These are phyloP conservation scores for Penicillium fimorum DNA, from an alignment of 495 filamentous ascomycete species.

Conservation along the genomic window DNA sequence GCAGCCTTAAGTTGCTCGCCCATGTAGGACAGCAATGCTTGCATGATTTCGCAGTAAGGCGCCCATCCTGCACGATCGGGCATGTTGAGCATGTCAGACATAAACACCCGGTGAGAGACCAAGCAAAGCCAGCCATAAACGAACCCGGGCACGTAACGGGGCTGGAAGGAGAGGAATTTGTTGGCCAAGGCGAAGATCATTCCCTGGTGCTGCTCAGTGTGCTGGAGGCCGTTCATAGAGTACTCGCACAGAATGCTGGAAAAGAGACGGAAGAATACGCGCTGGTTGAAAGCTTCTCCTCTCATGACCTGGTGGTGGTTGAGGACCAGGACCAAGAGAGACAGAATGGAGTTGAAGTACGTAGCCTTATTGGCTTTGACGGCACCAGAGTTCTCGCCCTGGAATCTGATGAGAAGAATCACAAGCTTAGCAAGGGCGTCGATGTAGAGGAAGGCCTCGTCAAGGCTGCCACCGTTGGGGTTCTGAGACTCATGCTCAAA, in stretches of 20 bases:
- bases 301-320: slow-evolving; percentile 81
- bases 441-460: slow-evolving; percentile 69
- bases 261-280: slow-evolving; percentile 89
- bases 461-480: slow-evolving; percentile 58
- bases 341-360: slow-evolving; percentile 72
- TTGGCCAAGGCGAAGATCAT: slow-evolving; percentile 71
- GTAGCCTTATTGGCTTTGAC: slow-evolving; percentile 58
- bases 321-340: slow-evolving; percentile 73
- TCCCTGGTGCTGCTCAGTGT: slow-evolving; percentile 59
- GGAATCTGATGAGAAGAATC: slow-evolving; percentile 67
- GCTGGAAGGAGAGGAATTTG: slow-evolving; percentile 73
- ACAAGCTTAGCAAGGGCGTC: slow-evolving; percentile 90
- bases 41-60: slow-evolving; percentile 70
- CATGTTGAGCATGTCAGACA: slow-evolving; percentile 74
- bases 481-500: slow-evolving; percentile 67
- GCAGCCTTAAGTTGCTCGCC: slow-evolving; percentile 76
- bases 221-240: slow-evolving; percentile 42
- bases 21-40: slow-evolving; percentile 69
- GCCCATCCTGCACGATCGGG: slow-evolving; percentile 70
- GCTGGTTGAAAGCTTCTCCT: slow-evolving; percentile 79
- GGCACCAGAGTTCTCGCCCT: slow-evolving; percentile 58
- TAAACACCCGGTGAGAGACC: slow-evolving; percentile 80
- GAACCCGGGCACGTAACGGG: slow-evolving; percentile 74
- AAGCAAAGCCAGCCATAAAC: slow-evolving; percentile 80
- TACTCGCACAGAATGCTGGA: slow-evolving; percentile 78